These are phyloP conservation scores for Melanomma pulvis-pyrius DNA, from an alignment of 495 filamentous ascomycete species.

Conservation along the genomic window DNA sequence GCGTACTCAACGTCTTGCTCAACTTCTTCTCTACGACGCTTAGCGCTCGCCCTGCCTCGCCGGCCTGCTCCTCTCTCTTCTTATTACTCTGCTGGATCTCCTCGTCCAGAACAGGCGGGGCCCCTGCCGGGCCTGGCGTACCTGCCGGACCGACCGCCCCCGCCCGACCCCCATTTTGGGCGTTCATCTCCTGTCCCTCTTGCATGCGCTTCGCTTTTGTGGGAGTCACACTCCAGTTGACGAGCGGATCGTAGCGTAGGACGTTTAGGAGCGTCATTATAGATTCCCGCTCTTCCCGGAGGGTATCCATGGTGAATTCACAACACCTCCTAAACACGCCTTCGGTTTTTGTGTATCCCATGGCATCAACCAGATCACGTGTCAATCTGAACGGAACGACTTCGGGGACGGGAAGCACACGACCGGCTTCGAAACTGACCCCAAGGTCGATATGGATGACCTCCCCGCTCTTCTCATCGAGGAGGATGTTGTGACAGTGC, in stretches of 20 bases:
- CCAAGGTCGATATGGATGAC: conserved; percentile 96
- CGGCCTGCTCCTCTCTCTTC: conserved; percentile 66
- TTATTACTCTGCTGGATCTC: conserved; percentile 44
- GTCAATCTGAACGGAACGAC: conserved; percentile 94
- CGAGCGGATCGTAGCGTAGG: conserved; percentile 92
- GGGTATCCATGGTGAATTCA: conserved; percentile 92
- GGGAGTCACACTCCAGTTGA: conserved; percentile 93
- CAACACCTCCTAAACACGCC: conserved; percentile 95
- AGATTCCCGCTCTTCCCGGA: conserved; percentile 87
- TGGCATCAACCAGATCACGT: conserved; percentile 93
- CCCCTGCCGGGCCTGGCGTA: conserved; percentile 25
- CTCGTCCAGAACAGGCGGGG: conserved; percentile 34
- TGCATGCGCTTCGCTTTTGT: conserved; percentile 78
- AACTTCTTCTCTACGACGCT: conserved; percentile 94
- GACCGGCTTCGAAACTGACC: conserved; percentile 94
- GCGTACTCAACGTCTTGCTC: conserved; percentile 87
- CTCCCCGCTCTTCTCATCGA: conserved; percentile 88
- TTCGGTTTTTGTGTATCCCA: conserved; percentile 94
- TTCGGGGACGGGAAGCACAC: conserved; percentile 89
- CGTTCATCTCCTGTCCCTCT: conserved; percentile 60
- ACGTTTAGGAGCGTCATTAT: conserved; percentile 98
- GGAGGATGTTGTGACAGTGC: conserved; percentile 93
- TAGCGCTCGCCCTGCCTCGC: conserved; percentile 88
- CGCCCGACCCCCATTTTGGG: conserved; percentile 39
- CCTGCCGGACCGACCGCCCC: conserved; percentile 31